phyloP scores from a whole-genome alignment of 495 filamentous ascomycete genomes.

The Xylaria cubensis region DNA sequence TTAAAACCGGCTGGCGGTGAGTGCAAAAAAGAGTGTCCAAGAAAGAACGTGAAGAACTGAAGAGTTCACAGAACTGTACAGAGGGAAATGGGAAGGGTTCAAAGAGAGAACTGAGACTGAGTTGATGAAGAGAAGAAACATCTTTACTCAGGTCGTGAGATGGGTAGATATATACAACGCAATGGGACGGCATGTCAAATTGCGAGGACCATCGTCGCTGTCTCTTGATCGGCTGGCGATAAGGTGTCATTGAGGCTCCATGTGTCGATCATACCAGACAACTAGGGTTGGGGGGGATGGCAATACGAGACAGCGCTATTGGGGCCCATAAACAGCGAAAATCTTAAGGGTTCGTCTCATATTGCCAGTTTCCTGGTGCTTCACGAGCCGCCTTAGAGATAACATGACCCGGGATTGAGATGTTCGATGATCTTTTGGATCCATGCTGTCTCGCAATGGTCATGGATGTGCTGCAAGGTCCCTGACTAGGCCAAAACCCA shows the following conservation, averaged over 20 bases:
- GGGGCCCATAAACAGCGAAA: constrained; percentile 25
- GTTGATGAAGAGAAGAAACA: constrained; percentile 19
- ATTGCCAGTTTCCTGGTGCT: constrained; percentile 15
- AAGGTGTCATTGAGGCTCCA: constrained; percentile 36
- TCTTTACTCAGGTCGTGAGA: neutral
- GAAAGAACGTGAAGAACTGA: constrained; percentile 39
- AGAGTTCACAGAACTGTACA: constrained; percentile 57
- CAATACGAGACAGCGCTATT: constrained; percentile 34
- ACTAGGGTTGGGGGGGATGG: constrained; percentile 30
- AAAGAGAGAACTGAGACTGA: constrained; percentile 38
- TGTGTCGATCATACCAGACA: constrained; percentile 40
- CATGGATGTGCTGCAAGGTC: constrained; percentile 24
- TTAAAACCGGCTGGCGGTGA: constrained; percentile 49
- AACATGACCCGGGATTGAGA: neutral
- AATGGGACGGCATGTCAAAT: constrained; percentile 11
- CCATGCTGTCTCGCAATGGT: constrained; percentile 12
- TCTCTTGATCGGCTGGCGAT: constrained; percentile 14
- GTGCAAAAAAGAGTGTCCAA: constrained; percentile 43
- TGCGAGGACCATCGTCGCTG: constrained; percentile 20
- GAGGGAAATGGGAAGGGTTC: constrained; percentile 31
- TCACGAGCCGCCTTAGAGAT: neutral
- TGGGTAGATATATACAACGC: constrained; percentile 19
- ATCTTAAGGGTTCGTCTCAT: constrained; percentile 32
- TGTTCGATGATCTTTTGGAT: neutral
- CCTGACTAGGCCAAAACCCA: neutral